Evolutionary conservation across 331 rosid genomes (phyloP), one percentile per base, ranked within the genome.

Genomic region (Malus hybrid): DNA sequence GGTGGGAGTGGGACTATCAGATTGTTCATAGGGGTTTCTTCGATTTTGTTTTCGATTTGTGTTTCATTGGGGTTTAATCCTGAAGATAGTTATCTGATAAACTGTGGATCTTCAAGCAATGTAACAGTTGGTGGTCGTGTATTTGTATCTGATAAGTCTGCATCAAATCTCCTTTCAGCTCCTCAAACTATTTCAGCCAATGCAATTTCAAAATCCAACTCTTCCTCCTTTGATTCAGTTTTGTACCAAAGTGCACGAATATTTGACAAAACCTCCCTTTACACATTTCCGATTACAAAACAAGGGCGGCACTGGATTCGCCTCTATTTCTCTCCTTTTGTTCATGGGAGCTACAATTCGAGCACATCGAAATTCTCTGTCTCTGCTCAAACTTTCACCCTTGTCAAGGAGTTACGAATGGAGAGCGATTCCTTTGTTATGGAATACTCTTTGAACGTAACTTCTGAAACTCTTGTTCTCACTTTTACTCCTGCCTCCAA

Each of bases 281-380:
- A 90, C 89, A 85, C 81, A 13, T 90, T 90, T 59, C 83, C 74
- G 16, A 82, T 88, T 48, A 77, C 42, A 70, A 85, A 50, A 62
- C 86, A 33, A 6, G 96, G 93, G 18, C 75, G 89, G 42, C 81
- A 87, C 70, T 87, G 91, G 93, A 77, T 90, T 77, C 93, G 96
- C 79, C 82, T 90, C 69, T 48, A 90, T 65, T 88, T 90, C 81
- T 79, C 67, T 70, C 88, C 96, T 65, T 88, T 90, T 66, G 69
- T 39, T 55, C 54, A 27, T 52, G 67, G 73, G 33, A 63, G 18
- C 34, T 67, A 77, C 83, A 83, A 80, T 71, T 60, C 88, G 87
- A 88, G 89, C 76, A 29, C 72, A 29, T 88, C 92, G 4, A 83
- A 67, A 55, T 90, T 90, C 80, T 88, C 96, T 55, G 91, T 87